Evolutionary conservation across 2,329 filamentous ascomycete species (phyloP).

Genomic region (Nemania sp.): DNA sequence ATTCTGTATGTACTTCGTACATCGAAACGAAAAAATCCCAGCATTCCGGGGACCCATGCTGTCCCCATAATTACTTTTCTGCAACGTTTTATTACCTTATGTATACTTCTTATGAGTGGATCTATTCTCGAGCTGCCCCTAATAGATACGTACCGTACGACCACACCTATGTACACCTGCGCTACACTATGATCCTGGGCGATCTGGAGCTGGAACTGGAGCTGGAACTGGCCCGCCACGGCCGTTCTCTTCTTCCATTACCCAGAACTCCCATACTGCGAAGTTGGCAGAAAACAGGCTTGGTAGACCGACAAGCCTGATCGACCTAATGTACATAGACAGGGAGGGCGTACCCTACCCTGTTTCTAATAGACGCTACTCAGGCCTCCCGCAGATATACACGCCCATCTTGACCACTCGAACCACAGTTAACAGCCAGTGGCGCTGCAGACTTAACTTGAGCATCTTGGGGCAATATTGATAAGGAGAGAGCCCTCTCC

Average conservation of each 20-base stretch:
- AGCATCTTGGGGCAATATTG: neutral
- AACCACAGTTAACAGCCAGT: neutral
- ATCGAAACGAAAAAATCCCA: neutral
- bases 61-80: constrained; percentile 3
- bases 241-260: constrained; percentile 1
- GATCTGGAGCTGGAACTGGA: neutral
- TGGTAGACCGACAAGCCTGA: neutral
- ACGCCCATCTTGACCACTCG: neutral
- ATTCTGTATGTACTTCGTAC: neutral
- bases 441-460: neutral
- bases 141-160: no score
- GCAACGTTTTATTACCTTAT: constrained; percentile 20
- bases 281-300: constrained; percentile 4
- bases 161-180: no score
- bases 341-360: neutral
- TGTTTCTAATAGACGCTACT: neutral
- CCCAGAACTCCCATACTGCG: neutral
- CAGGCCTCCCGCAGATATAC: neutral
- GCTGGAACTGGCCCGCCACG: constrained; percentile 3
- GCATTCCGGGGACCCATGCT: no score
- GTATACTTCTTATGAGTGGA: no score
- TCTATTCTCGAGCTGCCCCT: no score
- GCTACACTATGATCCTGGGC: neutral
- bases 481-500: constrained; percentile 1
- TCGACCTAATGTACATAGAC: neutral